Evolutionary conservation across 2,329 filamentous ascomycete species (phyloP).

Genomic region (Leptographium radiaticola): DNA sequence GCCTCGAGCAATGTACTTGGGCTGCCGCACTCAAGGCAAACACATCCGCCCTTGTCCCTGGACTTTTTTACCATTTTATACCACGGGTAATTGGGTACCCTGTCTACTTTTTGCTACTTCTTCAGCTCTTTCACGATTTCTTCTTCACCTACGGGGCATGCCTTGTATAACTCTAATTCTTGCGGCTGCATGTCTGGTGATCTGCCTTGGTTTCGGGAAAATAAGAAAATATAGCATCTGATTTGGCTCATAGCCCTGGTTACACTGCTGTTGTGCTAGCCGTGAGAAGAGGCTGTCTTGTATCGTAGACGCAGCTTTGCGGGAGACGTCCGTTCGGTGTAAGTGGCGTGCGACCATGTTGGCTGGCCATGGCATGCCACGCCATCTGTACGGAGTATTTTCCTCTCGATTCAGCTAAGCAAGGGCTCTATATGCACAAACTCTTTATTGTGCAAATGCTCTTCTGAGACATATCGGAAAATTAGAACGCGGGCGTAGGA

Average conservation of each 20-base stretch:
- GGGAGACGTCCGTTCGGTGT: too few species aligned
- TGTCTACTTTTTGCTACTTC: neutral
- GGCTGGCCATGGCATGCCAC: too few species aligned
- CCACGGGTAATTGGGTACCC: neutral
- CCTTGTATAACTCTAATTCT: constrained; percentile 1
- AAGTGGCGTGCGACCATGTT: too few species aligned
- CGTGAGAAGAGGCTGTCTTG: too few species aligned
- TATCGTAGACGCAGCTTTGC: too few species aligned
- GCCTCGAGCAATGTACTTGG: neutral
- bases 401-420: too few species aligned
- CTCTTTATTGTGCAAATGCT: too few species aligned
- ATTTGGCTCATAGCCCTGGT: constrained; percentile 9
- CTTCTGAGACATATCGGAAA: too few species aligned
- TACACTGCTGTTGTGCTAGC: neutral
- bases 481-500: too few species aligned
- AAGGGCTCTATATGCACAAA: too few species aligned
- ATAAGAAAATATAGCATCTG: constrained; percentile 9
- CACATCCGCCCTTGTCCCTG: neutral
- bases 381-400: too few species aligned
- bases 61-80: neutral
- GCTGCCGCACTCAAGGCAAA: neutral
- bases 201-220: constrained; percentile 1
- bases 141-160: constrained; percentile 2
- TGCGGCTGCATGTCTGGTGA: neutral
- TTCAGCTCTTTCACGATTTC: neutral